Evolutionary conservation across 108 stramenopile species (phyloP), one percentile per base, ranked within the genome.

Genomic region (Mayamaea pseudoterrestris): DNA sequence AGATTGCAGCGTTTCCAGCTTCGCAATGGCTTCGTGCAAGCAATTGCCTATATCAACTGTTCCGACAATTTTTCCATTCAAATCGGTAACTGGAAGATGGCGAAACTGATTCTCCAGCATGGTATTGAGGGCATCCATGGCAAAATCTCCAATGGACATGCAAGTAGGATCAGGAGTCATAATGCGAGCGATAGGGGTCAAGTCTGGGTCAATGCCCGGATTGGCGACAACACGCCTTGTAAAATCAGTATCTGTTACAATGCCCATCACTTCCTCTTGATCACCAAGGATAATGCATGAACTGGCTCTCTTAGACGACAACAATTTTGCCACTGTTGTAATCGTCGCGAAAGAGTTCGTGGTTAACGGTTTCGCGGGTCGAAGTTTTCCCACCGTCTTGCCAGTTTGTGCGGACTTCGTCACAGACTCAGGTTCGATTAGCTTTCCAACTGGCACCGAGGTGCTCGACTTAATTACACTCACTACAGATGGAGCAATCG

Each of bases 101-200:
- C 93, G 63, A 61, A 93, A 91, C 29, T 67, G 83, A 62, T 91
- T 90, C 57, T 93, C 88, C 27, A 94, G 74, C 95, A 96, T 96
- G 21, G 80, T 83, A 5, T 73, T 59, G 65, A 96, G 58, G 0
- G 92, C 93, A 35, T 94, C 93, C 46, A 90, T 66, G 11, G 92
- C 91, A 32, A 68, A 51, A 46, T 94, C 93, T 3, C 64, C 51
- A 66, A 81, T 58, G 7, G 68, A 57, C 1, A 93, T 91, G 50
- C 87, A 82, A 11, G 72, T 80, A 3, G 93, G 93, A 45, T 85
- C 71, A 8, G 77, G 30, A 13, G 93, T 94, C 93, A 94, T 94
- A 3, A 89, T 74, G 23, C 60, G 49, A 25, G 68, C 57, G 14
- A 81, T 77, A 14, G 44, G 30, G 4, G 86, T 86, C 2, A 54